Evolutionary conservation across 208 protist species (phyloP).

Genomic region (Leishmania guyanensis): DNA sequence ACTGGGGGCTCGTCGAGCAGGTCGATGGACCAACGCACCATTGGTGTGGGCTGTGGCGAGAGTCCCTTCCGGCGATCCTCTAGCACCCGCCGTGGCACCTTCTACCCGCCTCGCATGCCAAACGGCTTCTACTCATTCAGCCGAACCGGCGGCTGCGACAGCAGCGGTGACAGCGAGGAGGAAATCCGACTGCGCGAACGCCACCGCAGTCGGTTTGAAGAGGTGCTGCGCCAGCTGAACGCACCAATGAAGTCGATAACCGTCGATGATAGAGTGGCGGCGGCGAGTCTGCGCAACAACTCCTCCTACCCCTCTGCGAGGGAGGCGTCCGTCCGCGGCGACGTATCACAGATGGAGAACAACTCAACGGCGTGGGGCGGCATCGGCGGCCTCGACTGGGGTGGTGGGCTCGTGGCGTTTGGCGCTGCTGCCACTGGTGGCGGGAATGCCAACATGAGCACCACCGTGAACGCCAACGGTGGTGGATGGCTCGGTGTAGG

Average conservation of each 20-base stretch:
- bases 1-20: neutral
- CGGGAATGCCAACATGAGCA: slow-evolving; percentile 1
- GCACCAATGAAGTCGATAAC: slow-evolving; percentile 7
- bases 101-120: slow-evolving; percentile 4
- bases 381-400: slow-evolving; percentile 26
- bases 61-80: neutral
- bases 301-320: neutral
- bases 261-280: neutral
- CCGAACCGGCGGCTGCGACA: slow-evolving; percentile 21
- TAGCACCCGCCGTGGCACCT: neutral
- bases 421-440: neutral
- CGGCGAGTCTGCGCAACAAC: slow-evolving; percentile 12
- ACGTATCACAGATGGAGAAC: slow-evolving; percentile 11
- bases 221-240: slow-evolving; percentile 33
- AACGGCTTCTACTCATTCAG: slow-evolving; percentile 24
- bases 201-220: slow-evolving; percentile 29
- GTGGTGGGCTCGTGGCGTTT: slow-evolving; percentile 10
- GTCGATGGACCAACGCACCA: neutral
- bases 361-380: slow-evolving; percentile 11
- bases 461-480: slow-evolving; percentile 4
- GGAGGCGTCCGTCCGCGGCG: slow-evolving; percentile 7
- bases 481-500: slow-evolving; percentile 50
- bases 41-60: neutral
- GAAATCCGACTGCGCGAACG: slow-evolving; percentile 15
- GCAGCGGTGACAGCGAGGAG: slow-evolving; percentile 15